phyloP scores from a whole-genome alignment of 2,329 filamentous ascomycete species.

The Orbilia blumenaviensis region DNA sequence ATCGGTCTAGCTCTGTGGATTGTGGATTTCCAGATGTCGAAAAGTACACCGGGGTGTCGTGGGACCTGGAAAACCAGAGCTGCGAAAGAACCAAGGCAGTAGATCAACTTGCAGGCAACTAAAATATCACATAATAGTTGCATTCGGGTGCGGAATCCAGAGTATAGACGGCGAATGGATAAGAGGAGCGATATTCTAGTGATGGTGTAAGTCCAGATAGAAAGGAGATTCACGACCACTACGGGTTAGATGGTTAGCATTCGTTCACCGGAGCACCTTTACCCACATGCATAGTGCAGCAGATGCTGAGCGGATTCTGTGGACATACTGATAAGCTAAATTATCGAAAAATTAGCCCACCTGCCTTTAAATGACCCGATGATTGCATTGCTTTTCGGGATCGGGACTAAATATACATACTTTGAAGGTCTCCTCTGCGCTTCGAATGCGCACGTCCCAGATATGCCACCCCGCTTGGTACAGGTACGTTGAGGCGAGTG shows the following conservation, averaged over 20 bases:
- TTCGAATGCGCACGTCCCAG: slow-evolving; percentile 47
- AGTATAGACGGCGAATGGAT: slow-evolving; percentile 47
- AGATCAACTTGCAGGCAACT: slow-evolving; percentile 41
- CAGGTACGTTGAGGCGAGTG: slow-evolving; percentile 28
- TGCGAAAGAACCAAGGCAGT: slow-evolving; percentile 31
- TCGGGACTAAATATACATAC: background rate
- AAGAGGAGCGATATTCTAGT: slow-evolving; percentile 41
- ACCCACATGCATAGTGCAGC: no score
- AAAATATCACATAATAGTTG: slow-evolving; percentile 42
- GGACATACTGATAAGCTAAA: slow-evolving; percentile 46
- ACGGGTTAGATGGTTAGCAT: background rate
- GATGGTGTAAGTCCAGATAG: slow-evolving; percentile 48
- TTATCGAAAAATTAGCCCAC: background rate
- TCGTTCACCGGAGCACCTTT: background rate
- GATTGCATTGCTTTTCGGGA: background rate
- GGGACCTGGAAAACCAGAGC: slow-evolving; percentile 48
- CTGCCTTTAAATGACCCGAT: background rate
- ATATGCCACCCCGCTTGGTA: slow-evolving; percentile 50
- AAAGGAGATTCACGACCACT: slow-evolving; percentile 42
- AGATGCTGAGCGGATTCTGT: background rate
- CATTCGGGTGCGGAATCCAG: slow-evolving; percentile 42
- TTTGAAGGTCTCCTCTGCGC: slow-evolving; percentile 41
- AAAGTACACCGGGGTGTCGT: slow-evolving; percentile 36
- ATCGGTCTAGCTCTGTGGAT: slow-evolving; percentile 35
- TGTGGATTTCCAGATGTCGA: slow-evolving; percentile 49